A percentile compares a stretch with the other conserved stretches of the same genome.
These are phyloP conservation scores for Mycena vitilis DNA, from an alignment of 768 basidiomycete species.

Conservation along the genomic window DNA sequence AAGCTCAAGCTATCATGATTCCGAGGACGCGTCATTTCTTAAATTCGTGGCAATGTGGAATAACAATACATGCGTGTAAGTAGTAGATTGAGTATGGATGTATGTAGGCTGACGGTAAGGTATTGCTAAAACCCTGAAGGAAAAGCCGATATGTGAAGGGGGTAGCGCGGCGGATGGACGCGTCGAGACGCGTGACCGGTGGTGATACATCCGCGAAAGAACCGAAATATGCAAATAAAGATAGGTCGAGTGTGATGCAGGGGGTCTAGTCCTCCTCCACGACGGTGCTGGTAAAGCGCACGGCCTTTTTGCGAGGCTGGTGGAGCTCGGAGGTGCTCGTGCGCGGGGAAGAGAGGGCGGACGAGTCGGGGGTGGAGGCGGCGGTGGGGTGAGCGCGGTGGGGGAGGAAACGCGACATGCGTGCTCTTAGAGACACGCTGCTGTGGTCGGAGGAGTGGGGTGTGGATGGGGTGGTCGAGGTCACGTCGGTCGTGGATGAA, in stretches of 20 bases:
- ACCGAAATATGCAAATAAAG: slow-evolving; percentile 33
- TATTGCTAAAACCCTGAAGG: slow-evolving; percentile 1
- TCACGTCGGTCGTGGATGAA: slow-evolving; percentile 33
- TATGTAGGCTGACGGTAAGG: slow-evolving; percentile 16
- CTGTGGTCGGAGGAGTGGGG: slow-evolving; percentile 36
- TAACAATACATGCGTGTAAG: slow-evolving; percentile 28
- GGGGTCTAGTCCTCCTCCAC: slow-evolving; percentile 26
- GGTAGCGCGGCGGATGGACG: slow-evolving; percentile 5
- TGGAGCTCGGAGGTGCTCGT: slow-evolving; percentile 30
- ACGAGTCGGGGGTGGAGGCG: slow-evolving; percentile 44
- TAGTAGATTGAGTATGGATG: slow-evolving; percentile 3
- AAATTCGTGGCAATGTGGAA: slow-evolving; percentile 7
- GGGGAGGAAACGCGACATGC: slow-evolving; percentile 55
- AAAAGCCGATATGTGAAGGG: not conserved
- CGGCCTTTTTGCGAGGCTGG: slow-evolving; percentile 34
- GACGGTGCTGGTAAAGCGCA: slow-evolving; percentile 34
- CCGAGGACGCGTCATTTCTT: not conserved
- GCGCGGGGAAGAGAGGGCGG: slow-evolving; percentile 29
- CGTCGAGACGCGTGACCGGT: slow-evolving; percentile 2
- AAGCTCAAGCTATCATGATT: not conserved
- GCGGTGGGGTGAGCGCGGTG: slow-evolving; percentile 52
- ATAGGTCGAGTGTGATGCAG: slow-evolving; percentile 17
- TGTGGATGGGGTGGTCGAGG: slow-evolving; percentile 31
- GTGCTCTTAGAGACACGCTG: slow-evolving; percentile 29
- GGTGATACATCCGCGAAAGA: slow-evolving; percentile 24